phyloP scores from a whole-genome alignment of 495 filamentous ascomycete species.

The Immersiella caudata region DNA sequence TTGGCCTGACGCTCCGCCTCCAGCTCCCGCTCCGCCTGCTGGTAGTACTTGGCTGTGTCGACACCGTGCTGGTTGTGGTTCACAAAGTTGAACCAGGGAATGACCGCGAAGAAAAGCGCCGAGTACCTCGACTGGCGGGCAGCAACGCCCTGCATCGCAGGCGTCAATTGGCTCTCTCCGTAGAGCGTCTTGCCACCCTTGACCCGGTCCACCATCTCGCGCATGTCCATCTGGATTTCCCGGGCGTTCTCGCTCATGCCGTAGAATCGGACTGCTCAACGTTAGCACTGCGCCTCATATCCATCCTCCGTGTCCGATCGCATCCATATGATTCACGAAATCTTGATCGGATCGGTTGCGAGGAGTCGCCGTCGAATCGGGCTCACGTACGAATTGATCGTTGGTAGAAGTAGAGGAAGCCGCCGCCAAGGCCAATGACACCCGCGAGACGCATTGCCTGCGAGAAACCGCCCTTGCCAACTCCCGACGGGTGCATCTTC shows the following conservation, averaged over 20 bases:
- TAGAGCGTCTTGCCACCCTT: conserved; percentile 92
- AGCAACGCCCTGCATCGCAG: conserved; percentile 92
- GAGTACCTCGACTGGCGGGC: conserved; percentile 90
- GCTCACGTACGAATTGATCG: conserved; percentile 59
- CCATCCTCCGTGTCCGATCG: background rate
- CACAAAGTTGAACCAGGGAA: conserved; percentile 97
- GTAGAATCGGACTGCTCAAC: conserved; percentile 77
- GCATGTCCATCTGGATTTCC: conserved; percentile 95
- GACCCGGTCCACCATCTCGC: conserved; percentile 94
- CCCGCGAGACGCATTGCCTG: conserved; percentile 77
- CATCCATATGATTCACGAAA: background rate
- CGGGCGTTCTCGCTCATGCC: conserved; percentile 88
- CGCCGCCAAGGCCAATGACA: conserved; percentile 70
- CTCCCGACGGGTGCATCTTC: conserved; percentile 75
- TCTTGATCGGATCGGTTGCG: background rate
- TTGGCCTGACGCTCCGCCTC: conserved; percentile 66
- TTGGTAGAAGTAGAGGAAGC: conserved; percentile 79
- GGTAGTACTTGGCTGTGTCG: conserved; percentile 97
- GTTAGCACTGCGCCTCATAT: conserved; percentile 15
- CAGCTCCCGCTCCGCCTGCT: conserved; percentile 90
- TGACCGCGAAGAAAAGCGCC: conserved; percentile 73
- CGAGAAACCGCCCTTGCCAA: conserved; percentile 77
- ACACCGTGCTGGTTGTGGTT: conserved; percentile 97
- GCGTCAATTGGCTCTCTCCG: conserved; percentile 71
- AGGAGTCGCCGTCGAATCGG: background rate